A percentile compares a stretch with the other conserved stretches of the same genome.
Conservation (phyloP, 2,329 filamentous ascomycete genomes). For the Neurospora crassa region DNA sequence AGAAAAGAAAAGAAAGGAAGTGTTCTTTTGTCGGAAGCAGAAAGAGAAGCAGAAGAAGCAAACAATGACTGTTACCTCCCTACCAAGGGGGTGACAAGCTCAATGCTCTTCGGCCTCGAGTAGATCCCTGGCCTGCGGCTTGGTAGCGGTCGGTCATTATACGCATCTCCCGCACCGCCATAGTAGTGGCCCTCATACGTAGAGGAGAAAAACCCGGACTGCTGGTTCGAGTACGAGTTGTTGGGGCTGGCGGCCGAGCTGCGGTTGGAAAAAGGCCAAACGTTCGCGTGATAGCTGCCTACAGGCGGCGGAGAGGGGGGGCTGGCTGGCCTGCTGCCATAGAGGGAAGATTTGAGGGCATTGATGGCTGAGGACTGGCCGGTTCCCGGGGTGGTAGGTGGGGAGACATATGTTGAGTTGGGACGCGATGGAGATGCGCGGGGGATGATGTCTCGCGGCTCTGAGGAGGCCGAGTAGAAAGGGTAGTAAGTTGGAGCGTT, state of each 20-base stretch:
- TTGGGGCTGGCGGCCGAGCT: conserved; percentile 43
- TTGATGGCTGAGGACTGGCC: conserved; percentile 43
- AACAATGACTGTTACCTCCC: conserved; percentile 29
- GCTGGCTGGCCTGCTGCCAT: conserved; percentile 35
- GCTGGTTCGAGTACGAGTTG: conserved; percentile 38
- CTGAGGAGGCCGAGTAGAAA: conserved; percentile 36
- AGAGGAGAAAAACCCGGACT: conserved; percentile 36
- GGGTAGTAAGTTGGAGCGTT: conserved; percentile 30
- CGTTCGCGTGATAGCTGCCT: conserved; percentile 27
- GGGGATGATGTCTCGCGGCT: conserved; percentile 53
- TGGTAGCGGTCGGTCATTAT: conserved; percentile 47
- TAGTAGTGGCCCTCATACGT: conserved; percentile 42
- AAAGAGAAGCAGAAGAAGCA: neutral
- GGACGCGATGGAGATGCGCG: conserved; percentile 54
- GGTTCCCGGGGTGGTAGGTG: conserved; percentile 39
- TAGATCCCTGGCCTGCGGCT: conserved; percentile 44
- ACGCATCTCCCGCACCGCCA: conserved; percentile 26
- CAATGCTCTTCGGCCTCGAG: conserved; percentile 51
- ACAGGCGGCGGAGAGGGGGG: conserved; percentile 39
- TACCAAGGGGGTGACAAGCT: conserved; percentile 52
- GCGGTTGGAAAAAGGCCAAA: conserved; percentile 44
- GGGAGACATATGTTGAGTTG: conserved; percentile 44
- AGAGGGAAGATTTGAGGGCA: conserved; percentile 42
- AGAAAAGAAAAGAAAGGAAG: neutral
- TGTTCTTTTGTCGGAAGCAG: neutral